A percentile compares a stretch with the other conserved stretches of the same genome.
phyloP scores from a whole-genome alignment of 306 rosid genomes.

The Cucumis cinereus region DNA sequence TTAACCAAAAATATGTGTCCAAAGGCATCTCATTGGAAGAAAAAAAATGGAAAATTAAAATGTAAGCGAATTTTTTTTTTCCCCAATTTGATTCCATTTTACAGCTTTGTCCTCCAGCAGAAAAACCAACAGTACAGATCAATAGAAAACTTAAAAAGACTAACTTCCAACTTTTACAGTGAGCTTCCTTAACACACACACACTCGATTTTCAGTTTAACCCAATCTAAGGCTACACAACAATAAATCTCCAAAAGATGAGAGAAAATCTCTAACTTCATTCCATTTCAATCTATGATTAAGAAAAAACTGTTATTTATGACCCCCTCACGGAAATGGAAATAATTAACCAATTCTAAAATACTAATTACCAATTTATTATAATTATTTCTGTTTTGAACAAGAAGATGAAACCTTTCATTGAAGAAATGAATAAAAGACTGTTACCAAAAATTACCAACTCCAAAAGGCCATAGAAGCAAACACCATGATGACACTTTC shows the following conservation, averaged over 20 bases:
- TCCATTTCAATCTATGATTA: neutral
- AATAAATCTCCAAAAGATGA: neutral
- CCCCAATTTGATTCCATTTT: neutral
- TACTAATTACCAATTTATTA: neutral
- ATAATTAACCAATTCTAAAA: neutral
- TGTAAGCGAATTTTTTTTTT: neutral
- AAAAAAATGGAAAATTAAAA: neutral
- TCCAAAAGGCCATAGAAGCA: too few species aligned
- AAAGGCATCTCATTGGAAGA: neutral
- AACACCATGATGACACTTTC: too few species aligned
- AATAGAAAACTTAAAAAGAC: neutral
- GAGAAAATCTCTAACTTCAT: neutral
- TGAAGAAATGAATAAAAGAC: too few species aligned
- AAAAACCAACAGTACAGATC: neutral
- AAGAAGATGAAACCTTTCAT: too few species aligned
- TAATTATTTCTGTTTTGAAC: too few species aligned
- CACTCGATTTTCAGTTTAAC: neutral
- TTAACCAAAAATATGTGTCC: neutral
- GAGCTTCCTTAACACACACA: neutral
- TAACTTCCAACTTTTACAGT: neutral
- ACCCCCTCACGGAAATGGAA: neutral
- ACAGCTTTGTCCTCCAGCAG: neutral
- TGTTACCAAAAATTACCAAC: too few species aligned
- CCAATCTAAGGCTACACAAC: neutral
- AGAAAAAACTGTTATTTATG: neutral